Evolutionary conservation across 1,139 yeast genomes (phyloP).

Genomic region (Suhomyces guaymorum): DNA sequence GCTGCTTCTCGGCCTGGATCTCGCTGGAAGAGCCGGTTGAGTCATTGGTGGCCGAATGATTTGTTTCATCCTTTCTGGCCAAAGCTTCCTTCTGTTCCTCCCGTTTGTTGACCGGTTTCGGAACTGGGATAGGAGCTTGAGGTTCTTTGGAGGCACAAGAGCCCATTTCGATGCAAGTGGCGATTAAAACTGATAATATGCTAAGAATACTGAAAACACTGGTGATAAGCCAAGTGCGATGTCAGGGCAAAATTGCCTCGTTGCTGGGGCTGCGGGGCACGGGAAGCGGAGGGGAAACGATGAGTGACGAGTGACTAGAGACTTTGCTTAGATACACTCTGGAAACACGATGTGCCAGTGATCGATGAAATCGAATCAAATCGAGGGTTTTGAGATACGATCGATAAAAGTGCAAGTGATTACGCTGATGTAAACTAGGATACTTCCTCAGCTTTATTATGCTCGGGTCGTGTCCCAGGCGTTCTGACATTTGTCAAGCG

Average conservation of each 20-base stretch:
- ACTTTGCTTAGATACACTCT: too few relatives aligned
- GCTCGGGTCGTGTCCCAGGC: background rate
- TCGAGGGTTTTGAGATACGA: too few relatives aligned
- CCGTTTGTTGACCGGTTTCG: constrained; percentile 15
- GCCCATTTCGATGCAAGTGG: constrained; percentile 23
- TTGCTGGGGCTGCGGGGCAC: too few relatives aligned
- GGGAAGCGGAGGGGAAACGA: too few relatives aligned
- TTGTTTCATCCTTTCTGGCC: constrained; percentile 15
- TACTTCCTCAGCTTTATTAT: background rate
- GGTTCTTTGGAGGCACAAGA: constrained; percentile 32
- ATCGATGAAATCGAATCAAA: too few relatives aligned
- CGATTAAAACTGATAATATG: background rate
- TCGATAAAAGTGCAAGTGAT: too few relatives aligned
- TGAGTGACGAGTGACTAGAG: too few relatives aligned
- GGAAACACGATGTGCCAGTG: too few relatives aligned
- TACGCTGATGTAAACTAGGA: background rate
- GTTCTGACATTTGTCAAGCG: background rate
- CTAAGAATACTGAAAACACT: too few relatives aligned
- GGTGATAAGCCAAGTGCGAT: too few relatives aligned
- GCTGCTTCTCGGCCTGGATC: constrained; percentile 9
- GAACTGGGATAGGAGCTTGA: constrained; percentile 7
- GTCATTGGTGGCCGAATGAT: constrained; percentile 6
- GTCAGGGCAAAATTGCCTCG: too few relatives aligned
- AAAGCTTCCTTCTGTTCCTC: constrained; percentile 15
- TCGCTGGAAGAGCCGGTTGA: constrained; percentile 24